Conservation (phyloP, 805 yeast genomes). For the Yarrowia sp. region DNA sequence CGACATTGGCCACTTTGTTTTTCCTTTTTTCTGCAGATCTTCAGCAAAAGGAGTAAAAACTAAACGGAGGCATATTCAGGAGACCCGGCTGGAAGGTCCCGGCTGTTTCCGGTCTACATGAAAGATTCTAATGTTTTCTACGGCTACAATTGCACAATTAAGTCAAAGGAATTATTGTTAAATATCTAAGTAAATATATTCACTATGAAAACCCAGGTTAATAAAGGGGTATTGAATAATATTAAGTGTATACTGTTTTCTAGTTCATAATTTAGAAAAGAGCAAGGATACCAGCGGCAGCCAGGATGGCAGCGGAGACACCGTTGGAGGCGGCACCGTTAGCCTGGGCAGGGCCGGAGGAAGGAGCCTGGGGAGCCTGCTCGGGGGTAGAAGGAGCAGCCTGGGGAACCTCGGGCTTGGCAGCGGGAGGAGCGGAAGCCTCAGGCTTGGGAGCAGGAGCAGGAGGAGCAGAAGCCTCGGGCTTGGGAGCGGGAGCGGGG, state of each 20-base stretch:
- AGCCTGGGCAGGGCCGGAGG: slow-evolving; percentile 25
- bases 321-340: slow-evolving; percentile 15
- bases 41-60: not conserved
- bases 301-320: slow-evolving; percentile 8
- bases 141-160: no score
- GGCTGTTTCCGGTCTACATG: no score
- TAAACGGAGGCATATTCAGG: not conserved
- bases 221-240: slow-evolving; percentile 18
- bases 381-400: slow-evolving; percentile 16
- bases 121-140: no score
- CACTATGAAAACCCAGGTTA: slow-evolving; percentile 15
- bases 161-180: not conserved
- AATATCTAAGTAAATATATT: slow-evolving; percentile 7
- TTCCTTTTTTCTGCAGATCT: not conserved
- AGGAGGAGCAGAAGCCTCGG: slow-evolving; percentile 9
- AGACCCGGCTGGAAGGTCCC: no score
- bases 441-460: slow-evolving; percentile 22
- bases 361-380: slow-evolving; percentile 13
- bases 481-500: slow-evolving; percentile 9
- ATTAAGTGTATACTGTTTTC: slow-evolving; percentile 12
- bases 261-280: slow-evolving; percentile 9
- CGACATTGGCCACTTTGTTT: not conserved
- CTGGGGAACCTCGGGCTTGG: slow-evolving; percentile 9
- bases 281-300: slow-evolving; percentile 22
- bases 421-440: not conserved